These are phyloP conservation scores for Sporothrix brasiliensis DNA, from an alignment of 2,329 filamentous ascomycete genomes.

Conservation along the genomic window DNA sequence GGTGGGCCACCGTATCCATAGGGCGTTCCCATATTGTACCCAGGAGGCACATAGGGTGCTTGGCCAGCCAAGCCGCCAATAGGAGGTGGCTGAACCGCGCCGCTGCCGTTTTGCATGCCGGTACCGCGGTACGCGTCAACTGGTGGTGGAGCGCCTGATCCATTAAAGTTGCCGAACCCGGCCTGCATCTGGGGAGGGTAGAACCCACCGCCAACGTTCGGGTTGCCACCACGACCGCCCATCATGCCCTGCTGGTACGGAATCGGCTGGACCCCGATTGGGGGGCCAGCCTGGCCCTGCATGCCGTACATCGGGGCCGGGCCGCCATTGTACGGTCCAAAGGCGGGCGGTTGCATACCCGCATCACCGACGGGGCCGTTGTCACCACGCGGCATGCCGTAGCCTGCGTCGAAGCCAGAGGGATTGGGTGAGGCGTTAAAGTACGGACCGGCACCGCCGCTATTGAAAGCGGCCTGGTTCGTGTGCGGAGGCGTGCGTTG, in stretches of 20 bases:
- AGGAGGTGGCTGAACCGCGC: slow-evolving; percentile 50
- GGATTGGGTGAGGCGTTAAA: slow-evolving; percentile 54
- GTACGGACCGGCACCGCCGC: slow-evolving; percentile 50
- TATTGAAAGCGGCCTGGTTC: slow-evolving; percentile 31
- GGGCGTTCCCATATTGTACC: slow-evolving; percentile 52
- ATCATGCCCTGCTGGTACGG: slow-evolving; percentile 64
- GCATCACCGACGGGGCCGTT: slow-evolving; percentile 48
- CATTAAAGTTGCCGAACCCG: slow-evolving; percentile 57
- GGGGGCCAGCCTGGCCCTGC: slow-evolving; percentile 38
- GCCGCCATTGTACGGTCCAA: slow-evolving; percentile 28
- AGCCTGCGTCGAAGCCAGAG: slow-evolving; percentile 56
- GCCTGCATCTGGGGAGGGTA: slow-evolving; percentile 59
- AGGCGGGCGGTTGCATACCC: slow-evolving; percentile 31
- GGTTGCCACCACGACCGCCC: slow-evolving; percentile 55
- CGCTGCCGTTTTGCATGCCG: slow-evolving; percentile 54
- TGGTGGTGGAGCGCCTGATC: slow-evolving; percentile 45
- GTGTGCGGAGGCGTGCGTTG: slow-evolving; percentile 39
- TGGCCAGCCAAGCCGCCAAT: slow-evolving; percentile 40
- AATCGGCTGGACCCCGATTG: slow-evolving; percentile 47
- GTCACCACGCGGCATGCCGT: slow-evolving; percentile 57
- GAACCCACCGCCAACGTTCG: slow-evolving; percentile 51
- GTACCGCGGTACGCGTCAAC: slow-evolving; percentile 61
- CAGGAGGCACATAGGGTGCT: slow-evolving; percentile 52
- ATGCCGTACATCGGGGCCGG: slow-evolving; percentile 32
- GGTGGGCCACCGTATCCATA: slow-evolving; percentile 52